Percentiles rank a stretch among this genome's conserved stretches.
phyloP scores from a whole-genome alignment of 1,139 yeast genomes.

The Pichia sp. region DNA sequence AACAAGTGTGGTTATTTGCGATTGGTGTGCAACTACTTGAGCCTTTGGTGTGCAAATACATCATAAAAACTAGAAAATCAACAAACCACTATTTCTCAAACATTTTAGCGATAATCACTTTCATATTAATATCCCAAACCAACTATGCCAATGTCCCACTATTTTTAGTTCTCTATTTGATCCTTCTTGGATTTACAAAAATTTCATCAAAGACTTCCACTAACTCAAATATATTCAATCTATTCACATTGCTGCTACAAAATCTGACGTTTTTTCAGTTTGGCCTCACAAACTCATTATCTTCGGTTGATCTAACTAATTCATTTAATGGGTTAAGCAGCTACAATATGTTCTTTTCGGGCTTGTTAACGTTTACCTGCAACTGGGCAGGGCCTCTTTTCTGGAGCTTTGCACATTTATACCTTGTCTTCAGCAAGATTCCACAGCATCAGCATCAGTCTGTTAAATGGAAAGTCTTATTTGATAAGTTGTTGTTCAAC shows the following conservation, averaged over 20 bases:
- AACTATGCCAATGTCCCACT: conserved; percentile 64
- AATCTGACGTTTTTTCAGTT: conserved; percentile 76
- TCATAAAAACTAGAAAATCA: background rate
- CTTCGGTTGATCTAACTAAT: conserved; percentile 83
- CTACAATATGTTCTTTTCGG: conserved; percentile 69
- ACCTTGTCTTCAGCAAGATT: conserved; percentile 16
- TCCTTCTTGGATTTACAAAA: conserved; percentile 27
- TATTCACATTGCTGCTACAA: conserved; percentile 40
- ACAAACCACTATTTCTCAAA: conserved; percentile 25
- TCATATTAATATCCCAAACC: conserved; percentile 65
- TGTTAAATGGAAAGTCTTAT: conserved; percentile 30
- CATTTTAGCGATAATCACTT: conserved; percentile 39
- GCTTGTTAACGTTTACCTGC: conserved; percentile 68
- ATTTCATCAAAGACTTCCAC: conserved; percentile 5
- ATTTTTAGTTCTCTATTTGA: conserved; percentile 43
- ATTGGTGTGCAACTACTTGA: conserved; percentile 12
- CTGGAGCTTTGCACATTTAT: conserved; percentile 61
- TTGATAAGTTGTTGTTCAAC: conserved; percentile 32
- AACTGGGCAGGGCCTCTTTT: conserved; percentile 83
- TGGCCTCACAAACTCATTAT: conserved; percentile 89
- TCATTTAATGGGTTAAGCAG: conserved; percentile 80
- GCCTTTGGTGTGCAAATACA: conserved; percentile 12
- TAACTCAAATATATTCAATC: conserved; percentile 16
- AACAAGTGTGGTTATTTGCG: conserved; percentile 18
- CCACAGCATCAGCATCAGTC: conserved; percentile 3